These are phyloP conservation scores for Podospora pseudoanserina DNA, from an alignment of 495 filamentous ascomycete species.

Conservation along the genomic window DNA sequence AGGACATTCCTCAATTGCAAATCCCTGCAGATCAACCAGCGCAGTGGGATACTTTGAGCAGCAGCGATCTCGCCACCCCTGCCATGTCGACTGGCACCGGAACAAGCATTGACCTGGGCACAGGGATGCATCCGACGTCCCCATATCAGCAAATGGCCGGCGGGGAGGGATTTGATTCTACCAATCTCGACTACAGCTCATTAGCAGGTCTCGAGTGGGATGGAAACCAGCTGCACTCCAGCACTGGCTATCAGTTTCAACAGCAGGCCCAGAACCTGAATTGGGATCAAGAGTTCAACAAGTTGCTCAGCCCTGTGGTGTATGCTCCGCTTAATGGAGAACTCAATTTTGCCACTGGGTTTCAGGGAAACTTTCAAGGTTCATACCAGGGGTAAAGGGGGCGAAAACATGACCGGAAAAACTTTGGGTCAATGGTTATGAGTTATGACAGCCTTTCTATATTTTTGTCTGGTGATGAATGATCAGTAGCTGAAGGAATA, in stretches of 20 bases:
- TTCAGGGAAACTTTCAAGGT: background rate
- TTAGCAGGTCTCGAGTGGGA: background rate
- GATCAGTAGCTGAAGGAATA: background rate
- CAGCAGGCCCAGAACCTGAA: slow-evolving; percentile 1
- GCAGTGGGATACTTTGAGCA: background rate
- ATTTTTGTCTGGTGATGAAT: background rate
- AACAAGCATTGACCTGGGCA: background rate
- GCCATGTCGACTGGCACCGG: background rate
- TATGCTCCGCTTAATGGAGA: background rate
- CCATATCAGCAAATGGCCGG: background rate
- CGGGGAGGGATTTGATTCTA: background rate
- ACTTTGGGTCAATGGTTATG: background rate
- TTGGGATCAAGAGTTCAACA: slow-evolving; percentile 17
- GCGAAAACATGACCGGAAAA: background rate
- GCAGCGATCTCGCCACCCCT: background rate
- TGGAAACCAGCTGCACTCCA: background rate
- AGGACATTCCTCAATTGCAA: background rate
- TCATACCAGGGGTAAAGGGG: background rate
- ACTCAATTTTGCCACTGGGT: background rate
- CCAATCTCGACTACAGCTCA: background rate
- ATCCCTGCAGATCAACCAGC: background rate
- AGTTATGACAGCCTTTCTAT: background rate
- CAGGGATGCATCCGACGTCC: background rate
- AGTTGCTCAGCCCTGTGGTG: slow-evolving; percentile 8
- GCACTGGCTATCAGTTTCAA: background rate